Evolutionary conservation across 2,329 filamentous ascomycete species (phyloP), one percentile per base, ranked within the genome.

Genomic region (Coniochaeta sp.): DNA sequence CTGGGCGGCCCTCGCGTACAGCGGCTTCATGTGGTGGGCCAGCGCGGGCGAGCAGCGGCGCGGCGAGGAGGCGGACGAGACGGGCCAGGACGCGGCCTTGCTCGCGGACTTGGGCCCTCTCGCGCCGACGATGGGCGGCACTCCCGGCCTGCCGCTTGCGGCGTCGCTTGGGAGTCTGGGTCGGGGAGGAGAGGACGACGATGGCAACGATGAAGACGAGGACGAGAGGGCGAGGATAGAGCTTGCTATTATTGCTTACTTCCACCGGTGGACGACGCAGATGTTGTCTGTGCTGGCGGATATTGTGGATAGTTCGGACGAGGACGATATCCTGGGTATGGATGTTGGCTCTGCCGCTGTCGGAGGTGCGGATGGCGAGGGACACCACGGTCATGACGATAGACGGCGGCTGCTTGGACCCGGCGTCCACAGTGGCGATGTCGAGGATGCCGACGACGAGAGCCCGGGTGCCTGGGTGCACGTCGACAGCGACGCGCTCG

Each of bases 21-120:
- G 84, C 59, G 87, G 89, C 26, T 93, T 93, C 76, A 91, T 93
- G 83, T 95, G 90, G 90, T 95, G 91, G 90, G 90, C 90, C 1
- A 91, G 88, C 17, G 89, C 90, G 0, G 90, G 90, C 61, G 90
- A 95, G 73, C 84, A 88, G 71, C 77, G 82, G 8, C 79, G 82
- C 19, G 79, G 83, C 57, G 82, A 85, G 58, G 82, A 87, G 63
- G 79, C 82, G 22, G 85, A 88, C 64, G 83, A 86, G 66, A 71
- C 74, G 57, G 79, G 76, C 54, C 78, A 77, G 54, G 86, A 88
- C 67, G 76, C 79, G 8, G 72, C 79, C 2, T 77, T 88, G 3
- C 77, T 88, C 5, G 80, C 80, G 0, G 83, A 85, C 58, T 67
- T 86, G 3, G 70, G 72, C 3, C 71, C 76, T 16, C 68, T 73